Evolutionary conservation across 2,329 filamentous ascomycete species (phyloP), one percentile per base, ranked within the genome.

Genomic region (Aspergillus neoniger): DNA sequence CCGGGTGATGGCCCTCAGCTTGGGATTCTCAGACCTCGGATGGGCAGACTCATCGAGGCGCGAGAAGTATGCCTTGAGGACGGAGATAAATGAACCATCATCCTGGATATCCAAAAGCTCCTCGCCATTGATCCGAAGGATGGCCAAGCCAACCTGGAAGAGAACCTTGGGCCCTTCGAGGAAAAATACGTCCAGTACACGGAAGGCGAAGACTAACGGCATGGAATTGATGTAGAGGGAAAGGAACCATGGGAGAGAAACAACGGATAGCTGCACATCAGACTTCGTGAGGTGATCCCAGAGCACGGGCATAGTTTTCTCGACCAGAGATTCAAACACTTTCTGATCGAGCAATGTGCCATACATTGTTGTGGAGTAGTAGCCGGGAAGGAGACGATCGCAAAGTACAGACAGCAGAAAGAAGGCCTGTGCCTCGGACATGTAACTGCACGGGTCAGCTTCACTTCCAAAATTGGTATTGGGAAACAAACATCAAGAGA

Each of bases 351-450:
- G 85, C 5, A 99, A 83, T 1, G 95, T 99, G 68, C 95, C 95
- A 77, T 99, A 99, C 95, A 99, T 99, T 66, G 96, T 99, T 17
- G 91, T 96, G 5, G 94, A 98, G 77, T 99, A 99, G 80, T 99
- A 99, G 4, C 95, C 95, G 0, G 95, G 95, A 3, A 98, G 86
- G 2, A 99, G 83, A 50, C 94, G 89, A 74, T 98, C 94, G 80
- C 95, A 99, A 15, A 99, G 83, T 1, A 94, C 85, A 1, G 92
- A 96, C 47, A 99, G 85, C 7, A 97, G 83, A 76, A 95, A 99
- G 79, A 98, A 99, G 1, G 95, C 95, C 78, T 99, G 95, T 0
- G 90, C 79, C 77, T 99, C 95, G 8, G 93, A 98, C 88, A 96
- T 96, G 81, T 98, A 98, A 70, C 86, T 88, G 70, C 57, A 58